These are phyloP conservation scores for Lachnellula suecica DNA, from an alignment of 2,329 filamentous ascomycete genomes.

Conservation along the genomic window DNA sequence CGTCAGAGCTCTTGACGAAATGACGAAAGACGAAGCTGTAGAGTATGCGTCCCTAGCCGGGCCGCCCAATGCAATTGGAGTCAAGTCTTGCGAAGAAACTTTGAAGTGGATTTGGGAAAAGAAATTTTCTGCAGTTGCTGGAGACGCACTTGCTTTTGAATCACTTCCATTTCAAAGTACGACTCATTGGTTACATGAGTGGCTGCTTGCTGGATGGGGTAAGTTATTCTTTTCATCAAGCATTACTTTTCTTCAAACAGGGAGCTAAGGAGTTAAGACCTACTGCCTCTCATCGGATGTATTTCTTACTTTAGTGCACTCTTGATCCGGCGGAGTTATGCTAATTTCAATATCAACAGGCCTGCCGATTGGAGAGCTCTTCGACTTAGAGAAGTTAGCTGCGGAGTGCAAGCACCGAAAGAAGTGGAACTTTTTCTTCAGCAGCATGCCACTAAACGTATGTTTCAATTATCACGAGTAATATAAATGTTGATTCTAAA, in stretches of 20 bases:
- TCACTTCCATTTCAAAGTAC: constrained; percentile 34
- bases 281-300: too few relatives aligned
- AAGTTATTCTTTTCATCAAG: constrained; percentile 3
- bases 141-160: constrained; percentile 44
- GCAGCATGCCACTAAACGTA: constrained; percentile 58
- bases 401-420: constrained; percentile 50
- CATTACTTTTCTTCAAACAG: neutral
- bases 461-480: neutral
- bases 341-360: too few relatives aligned
- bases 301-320: too few relatives aligned
- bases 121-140: constrained; percentile 45
- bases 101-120: constrained; percentile 46
- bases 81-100: constrained; percentile 35
- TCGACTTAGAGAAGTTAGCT: constrained; percentile 44
- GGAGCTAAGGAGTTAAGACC: too few relatives aligned
- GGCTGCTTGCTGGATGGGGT: constrained; percentile 49
- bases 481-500: neutral
- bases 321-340: too few relatives aligned
- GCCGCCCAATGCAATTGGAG: constrained; percentile 32
- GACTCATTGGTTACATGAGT: constrained; percentile 35
- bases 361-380: constrained; percentile 49
- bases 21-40: constrained; percentile 22
- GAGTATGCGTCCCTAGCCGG: constrained; percentile 28
- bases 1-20: constrained; percentile 31
- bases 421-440: constrained; percentile 62